Percentiles rank a stretch among this genome's conserved stretches.
These are phyloP conservation scores for Penicillium rolfsii DNA, from an alignment of 2,329 filamentous ascomycete genomes.

Conservation along the genomic window DNA sequence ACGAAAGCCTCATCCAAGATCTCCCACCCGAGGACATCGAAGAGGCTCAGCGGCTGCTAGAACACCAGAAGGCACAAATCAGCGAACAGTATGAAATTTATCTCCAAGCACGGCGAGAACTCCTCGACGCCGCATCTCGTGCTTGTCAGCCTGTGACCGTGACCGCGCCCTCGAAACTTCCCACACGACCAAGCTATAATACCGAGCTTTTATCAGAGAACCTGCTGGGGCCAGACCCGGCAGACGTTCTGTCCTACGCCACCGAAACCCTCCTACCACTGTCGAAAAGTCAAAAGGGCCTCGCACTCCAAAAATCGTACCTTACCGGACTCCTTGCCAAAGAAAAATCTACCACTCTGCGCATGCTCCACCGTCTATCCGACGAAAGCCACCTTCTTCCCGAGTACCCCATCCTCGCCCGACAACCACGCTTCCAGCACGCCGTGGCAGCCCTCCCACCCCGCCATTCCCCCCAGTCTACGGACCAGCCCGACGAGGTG, in stretches of 20 bases:
- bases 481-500: constrained; percentile 38
- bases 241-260: constrained; percentile 39
- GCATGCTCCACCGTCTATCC: constrained; percentile 44
- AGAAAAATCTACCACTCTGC: constrained; percentile 42
- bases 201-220: constrained; percentile 20
- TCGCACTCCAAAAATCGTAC: constrained; percentile 45
- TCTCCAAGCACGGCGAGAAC: constrained; percentile 39
- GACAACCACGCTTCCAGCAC: constrained; percentile 43
- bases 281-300: constrained; percentile 41
- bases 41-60: constrained; percentile 34
- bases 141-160: constrained; percentile 40
- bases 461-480: constrained; percentile 20
- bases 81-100: constrained; percentile 42
- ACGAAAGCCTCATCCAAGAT: constrained; percentile 35
- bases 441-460: constrained; percentile 34
- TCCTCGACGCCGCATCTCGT: constrained; percentile 42
- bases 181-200: constrained; percentile 21
- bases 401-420: constrained; percentile 44
- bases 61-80: constrained; percentile 40
- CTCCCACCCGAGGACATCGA: constrained; percentile 36
- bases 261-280: constrained; percentile 40
- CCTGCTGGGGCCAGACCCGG: constrained; percentile 26
- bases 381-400: constrained; percentile 50
- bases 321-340: constrained; percentile 43
- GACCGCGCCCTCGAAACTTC: constrained; percentile 29